These are phyloP conservation scores for Theileria annulata DNA, from an alignment of 169 alveolate genomes.

Conservation along the genomic window DNA sequence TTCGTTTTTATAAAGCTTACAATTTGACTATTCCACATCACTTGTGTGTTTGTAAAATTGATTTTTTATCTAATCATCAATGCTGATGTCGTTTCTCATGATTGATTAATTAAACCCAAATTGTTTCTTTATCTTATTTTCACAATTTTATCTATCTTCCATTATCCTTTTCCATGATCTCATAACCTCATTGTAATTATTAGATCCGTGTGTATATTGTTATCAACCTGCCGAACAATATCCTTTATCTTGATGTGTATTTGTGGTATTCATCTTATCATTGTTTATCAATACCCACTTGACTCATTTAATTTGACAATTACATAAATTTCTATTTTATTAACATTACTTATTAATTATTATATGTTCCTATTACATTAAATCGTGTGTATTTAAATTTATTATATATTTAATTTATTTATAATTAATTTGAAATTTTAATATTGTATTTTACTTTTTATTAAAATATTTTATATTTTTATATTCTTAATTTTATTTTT, in stretches of 20 bases:
- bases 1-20: no score
- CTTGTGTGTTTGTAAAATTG: not conserved
- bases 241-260: not conserved
- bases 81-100: not conserved
- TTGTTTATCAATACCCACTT: no score
- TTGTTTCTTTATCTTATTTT: not conserved
- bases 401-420: no score
- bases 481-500: not conserved
- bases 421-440: no score
- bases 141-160: no score
- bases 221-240: not conserved
- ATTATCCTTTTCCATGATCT: no score
- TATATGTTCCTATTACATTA: no score
- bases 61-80: not conserved
- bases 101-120: not conserved
- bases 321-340: no score
- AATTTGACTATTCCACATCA: not conserved
- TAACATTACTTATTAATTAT: no score
- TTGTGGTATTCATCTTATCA: not conserved
- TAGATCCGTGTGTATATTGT: not conserved
- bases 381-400: no score
- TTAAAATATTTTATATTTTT: no score
- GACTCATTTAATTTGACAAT: not conserved
- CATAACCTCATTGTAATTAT: not conserved
- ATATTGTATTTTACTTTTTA: no score